A percentile compares a stretch with the other conserved stretches of the same genome.
Evolutionary conservation across 202 grass and related monocot genomes (phyloP).

Genomic region (Brachypodium distachyon): DNA sequence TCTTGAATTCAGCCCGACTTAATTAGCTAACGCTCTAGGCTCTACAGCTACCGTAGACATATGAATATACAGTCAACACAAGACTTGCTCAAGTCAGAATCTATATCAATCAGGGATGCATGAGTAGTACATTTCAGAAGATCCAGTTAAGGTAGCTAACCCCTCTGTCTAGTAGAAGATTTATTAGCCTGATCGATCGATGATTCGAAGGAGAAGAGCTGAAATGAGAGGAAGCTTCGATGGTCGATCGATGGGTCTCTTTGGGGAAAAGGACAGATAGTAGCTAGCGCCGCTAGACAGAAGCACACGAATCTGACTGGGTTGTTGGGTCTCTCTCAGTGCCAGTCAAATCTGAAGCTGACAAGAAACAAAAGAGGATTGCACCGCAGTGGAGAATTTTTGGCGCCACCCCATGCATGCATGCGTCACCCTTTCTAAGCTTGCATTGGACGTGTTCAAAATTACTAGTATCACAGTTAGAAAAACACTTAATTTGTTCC

Average conservation of each 20-base stretch:
- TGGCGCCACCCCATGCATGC: slow-evolving; percentile 5
- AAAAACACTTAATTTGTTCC: too few relatives aligned
- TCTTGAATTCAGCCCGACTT: background rate
- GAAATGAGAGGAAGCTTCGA: background rate
- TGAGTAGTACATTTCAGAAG: background rate
- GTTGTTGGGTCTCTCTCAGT: background rate
- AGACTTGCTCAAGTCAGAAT: slow-evolving; percentile 3
- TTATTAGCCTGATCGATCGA: background rate
- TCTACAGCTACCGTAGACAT: background rate
- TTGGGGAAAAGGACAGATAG: background rate
- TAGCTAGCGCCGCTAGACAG: background rate
- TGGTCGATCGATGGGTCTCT: too few relatives aligned
- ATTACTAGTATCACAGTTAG: too few relatives aligned
- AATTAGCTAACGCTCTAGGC: background rate
- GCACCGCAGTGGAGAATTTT: background rate
- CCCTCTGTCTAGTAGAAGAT: too few relatives aligned
- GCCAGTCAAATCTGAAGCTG: background rate
- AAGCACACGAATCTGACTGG: background rate
- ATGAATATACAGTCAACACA: background rate
- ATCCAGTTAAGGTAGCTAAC: too few relatives aligned
- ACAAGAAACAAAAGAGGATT: background rate
- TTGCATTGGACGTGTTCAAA: slow-evolving; percentile 18
- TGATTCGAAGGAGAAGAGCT: background rate
- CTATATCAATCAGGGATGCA: background rate
- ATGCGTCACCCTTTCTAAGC: background rate